phyloP scores from a whole-genome alignment of 1,284 basidiomycete genomes.

The Cutaneotrichosporon sp. region DNA sequence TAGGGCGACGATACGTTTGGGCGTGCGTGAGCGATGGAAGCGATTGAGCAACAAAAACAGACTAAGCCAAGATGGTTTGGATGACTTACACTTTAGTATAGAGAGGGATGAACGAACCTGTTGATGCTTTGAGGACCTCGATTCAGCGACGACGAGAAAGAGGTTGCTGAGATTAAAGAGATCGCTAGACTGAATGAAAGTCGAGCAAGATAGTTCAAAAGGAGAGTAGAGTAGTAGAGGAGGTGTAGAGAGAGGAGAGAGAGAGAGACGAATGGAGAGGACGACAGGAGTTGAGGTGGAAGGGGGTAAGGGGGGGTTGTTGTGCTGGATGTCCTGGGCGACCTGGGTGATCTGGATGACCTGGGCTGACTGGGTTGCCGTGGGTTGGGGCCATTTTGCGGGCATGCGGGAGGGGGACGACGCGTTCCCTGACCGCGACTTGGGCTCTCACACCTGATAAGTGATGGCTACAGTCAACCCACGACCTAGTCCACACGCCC shows the following conservation, averaged over 20 bases:
- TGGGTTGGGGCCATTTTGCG: not conserved
- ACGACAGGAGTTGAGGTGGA: not conserved
- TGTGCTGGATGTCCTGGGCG: not conserved
- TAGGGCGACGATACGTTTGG: too few species aligned
- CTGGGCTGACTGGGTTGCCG: not conserved
- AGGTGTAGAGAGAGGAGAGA: not conserved
- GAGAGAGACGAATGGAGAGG: not conserved
- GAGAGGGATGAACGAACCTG: slow-evolving; percentile 3
- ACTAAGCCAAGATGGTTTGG: too few species aligned
- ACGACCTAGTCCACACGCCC: too few species aligned
- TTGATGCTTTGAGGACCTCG: slow-evolving; percentile 1
- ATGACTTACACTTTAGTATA: slow-evolving; percentile 2
- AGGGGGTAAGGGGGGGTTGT: not conserved
- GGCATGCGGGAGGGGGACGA: not conserved
- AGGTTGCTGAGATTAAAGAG: not conserved
- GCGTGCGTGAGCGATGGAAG: not conserved
- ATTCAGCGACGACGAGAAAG: not conserved
- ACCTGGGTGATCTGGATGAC: too few species aligned
- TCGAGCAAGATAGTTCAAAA: not conserved
- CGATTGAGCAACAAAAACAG: too few species aligned
- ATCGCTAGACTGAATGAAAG: too few species aligned
- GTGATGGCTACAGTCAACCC: too few species aligned
- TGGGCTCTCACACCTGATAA: too few species aligned
- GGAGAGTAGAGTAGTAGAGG: not conserved
- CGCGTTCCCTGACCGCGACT: not conserved